Evolutionary conservation across 768 basidiomycete species (phyloP), one percentile per base, ranked within the genome.

Genomic region (Ramaria sp.): DNA sequence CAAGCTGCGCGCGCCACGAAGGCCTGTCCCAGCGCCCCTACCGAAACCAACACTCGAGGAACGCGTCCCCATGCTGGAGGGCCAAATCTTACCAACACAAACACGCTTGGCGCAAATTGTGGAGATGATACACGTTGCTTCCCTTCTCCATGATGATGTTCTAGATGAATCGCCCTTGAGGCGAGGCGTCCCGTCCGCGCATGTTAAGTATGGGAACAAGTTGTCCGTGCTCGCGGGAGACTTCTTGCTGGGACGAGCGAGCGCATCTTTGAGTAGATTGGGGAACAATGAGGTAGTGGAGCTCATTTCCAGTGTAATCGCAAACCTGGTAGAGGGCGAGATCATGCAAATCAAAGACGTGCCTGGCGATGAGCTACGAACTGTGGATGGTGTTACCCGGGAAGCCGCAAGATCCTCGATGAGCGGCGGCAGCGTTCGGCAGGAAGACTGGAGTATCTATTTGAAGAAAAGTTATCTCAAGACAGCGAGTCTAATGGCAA

Each of bases 51-150:
- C 34, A 38, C 63, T 24, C 43, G 59, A 69, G 42, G 64, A 63
- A 52, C 67, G 5, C 43, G 63, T 61, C 50, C 59, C 69, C 33
- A 68, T 71, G 1, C 57, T 69, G 64, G 53, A 69, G 7, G 64
- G 65, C 3, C 68, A 70, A 19, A 76, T 89, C 46, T 80, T 99
- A 6, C 91, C 95, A 15, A 85, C 92, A 1, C 96, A 99, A 70
- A 72, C 86, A 31, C 86, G 94, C 31, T 81, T 99, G 34, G 95
- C 94, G 4, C 92, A 95, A 65, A 94, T 99, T 45, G 84, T 91
- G 53, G 96, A 99, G 69, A 96, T 98, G 92, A 89, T 99, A 49
- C 92, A 98, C 67, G 87, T 97, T 60, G 94, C 96, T 24, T 93
- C 88, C 3, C 77, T 92, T 10, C 74, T 99, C 17, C 95, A 98